A percentile compares a stretch with the other conserved stretches of the same genome.
Conservation (phyloP, 2,329 filamentous ascomycete genomes). For the Aaosphaeria arxii region DNA sequence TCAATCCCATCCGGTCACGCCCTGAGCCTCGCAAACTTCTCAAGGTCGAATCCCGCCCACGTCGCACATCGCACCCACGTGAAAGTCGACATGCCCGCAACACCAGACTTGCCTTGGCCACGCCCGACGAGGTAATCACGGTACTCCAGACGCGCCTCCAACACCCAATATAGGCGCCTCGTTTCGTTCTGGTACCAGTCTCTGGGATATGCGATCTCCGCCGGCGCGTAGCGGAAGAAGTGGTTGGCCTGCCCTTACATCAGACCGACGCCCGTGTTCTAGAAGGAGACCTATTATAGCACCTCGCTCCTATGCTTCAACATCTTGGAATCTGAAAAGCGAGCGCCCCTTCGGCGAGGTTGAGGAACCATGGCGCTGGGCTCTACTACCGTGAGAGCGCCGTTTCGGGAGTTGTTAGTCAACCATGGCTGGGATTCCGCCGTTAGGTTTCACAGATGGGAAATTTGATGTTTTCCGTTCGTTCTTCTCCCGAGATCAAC, state of each 20-base stretch:
- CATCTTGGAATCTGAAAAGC: constrained; percentile 74
- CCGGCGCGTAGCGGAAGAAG: constrained; percentile 75
- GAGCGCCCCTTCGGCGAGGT: constrained; percentile 74
- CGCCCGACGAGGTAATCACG: constrained; percentile 59
- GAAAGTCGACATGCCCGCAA: constrained; percentile 73
- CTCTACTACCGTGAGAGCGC: constrained; percentile 69
- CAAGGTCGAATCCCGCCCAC: constrained; percentile 62
- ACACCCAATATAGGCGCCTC: constrained; percentile 70
- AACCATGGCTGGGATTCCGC: constrained; percentile 79
- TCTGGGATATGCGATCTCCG: constrained; percentile 75
- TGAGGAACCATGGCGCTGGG: constrained; percentile 75
- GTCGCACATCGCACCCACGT: constrained; percentile 67
- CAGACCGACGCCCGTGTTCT: constrained; percentile 71
- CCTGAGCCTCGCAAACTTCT: constrained; percentile 59
- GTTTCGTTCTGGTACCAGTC: constrained; percentile 79
- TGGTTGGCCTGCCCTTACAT: constrained; percentile 75
- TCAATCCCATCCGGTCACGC: constrained; percentile 48
- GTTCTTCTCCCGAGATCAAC: constrained; percentile 66
- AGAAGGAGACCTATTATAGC: constrained; percentile 67
- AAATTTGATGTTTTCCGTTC: constrained; percentile 78
- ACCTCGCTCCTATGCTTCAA: constrained; percentile 71
- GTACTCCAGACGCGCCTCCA: constrained; percentile 61
- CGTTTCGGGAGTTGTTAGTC: constrained; percentile 61
- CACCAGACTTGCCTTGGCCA: constrained; percentile 49
- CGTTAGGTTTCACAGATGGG: constrained; percentile 81